Conservation (phyloP, 306 rosid genomes). For the Dryas alaskensis region DNA sequence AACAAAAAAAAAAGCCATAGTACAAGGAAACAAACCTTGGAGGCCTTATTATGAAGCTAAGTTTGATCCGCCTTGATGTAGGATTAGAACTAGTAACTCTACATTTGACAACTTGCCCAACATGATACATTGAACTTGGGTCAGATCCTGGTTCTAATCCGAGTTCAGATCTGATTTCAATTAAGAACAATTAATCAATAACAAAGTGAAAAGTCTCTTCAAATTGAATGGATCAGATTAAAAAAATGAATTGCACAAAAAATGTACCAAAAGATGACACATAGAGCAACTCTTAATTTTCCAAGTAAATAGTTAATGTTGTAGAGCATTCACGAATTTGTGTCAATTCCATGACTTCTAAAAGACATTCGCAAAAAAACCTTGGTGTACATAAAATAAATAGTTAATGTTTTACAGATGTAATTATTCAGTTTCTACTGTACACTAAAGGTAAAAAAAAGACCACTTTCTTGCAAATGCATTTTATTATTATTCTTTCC, state of each 20-base stretch:
- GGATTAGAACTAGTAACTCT: slow-evolving; percentile 59
- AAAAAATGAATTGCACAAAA: neutral
- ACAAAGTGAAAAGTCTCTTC: neutral
- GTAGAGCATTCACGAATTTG: neutral
- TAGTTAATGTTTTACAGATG: too few species aligned
- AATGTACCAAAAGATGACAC: too few species aligned
- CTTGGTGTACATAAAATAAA: too few species aligned
- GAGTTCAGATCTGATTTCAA: slow-evolving; percentile 76
- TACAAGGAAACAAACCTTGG: slow-evolving; percentile 52
- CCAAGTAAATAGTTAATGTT: neutral
- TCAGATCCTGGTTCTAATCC: slow-evolving; percentile 78
- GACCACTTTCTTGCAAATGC: neutral
- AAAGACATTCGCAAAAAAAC: neutral
- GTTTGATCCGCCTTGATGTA: slow-evolving; percentile 75
- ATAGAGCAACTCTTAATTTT: neutral
- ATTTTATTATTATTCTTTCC: neutral
- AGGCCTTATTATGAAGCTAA: slow-evolving; percentile 80
- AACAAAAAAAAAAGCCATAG: neutral
- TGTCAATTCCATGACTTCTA: neutral
- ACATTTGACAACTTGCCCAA: slow-evolving; percentile 92
- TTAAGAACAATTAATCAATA: slow-evolving; percentile 25
- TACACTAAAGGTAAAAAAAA: neutral
- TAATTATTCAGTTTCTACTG: neutral
- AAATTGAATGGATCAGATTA: neutral
- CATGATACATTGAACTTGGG: slow-evolving; percentile 67